These are phyloP conservation scores for Botryotinia calthae DNA, from an alignment of 2,329 filamentous ascomycete genomes.

Conservation along the genomic window DNA sequence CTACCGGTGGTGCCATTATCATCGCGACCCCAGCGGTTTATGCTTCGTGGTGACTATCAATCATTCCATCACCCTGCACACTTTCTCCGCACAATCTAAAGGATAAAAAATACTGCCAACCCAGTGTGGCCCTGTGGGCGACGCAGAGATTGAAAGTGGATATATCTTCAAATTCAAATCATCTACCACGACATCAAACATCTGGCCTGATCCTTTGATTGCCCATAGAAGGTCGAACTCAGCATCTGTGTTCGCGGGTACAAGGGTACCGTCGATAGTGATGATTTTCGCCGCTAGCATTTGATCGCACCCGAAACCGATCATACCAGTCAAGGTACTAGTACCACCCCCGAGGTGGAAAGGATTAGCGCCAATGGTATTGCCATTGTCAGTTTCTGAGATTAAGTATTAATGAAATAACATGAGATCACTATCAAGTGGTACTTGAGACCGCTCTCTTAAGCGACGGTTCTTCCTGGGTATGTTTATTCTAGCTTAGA, in stretches of 20 bases:
- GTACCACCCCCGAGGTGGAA: slow-evolving; percentile 5
- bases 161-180: not conserved
- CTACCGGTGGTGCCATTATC: not conserved
- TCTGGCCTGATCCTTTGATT: not conserved
- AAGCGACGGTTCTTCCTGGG: not conserved
- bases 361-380: not conserved
- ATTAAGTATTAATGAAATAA: not conserved
- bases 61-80: not conserved
- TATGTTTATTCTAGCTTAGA: not conserved
- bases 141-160: not conserved
- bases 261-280: not conserved
- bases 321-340: not conserved
- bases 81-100: not conserved
- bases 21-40: not conserved
- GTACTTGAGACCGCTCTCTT: not conserved
- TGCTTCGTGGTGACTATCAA: not conserved
- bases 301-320: not conserved
- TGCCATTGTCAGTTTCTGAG: not conserved
- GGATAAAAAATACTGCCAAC: not conserved
- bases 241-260: not conserved
- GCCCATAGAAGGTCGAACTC: not conserved
- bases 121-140: not conserved
- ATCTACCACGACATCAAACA: not conserved
- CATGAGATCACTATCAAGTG: not conserved
- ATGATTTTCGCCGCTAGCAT: not conserved